Conservation (phyloP, 108 stramenopile genomes). For the Cyclotella cryptica region DNA sequence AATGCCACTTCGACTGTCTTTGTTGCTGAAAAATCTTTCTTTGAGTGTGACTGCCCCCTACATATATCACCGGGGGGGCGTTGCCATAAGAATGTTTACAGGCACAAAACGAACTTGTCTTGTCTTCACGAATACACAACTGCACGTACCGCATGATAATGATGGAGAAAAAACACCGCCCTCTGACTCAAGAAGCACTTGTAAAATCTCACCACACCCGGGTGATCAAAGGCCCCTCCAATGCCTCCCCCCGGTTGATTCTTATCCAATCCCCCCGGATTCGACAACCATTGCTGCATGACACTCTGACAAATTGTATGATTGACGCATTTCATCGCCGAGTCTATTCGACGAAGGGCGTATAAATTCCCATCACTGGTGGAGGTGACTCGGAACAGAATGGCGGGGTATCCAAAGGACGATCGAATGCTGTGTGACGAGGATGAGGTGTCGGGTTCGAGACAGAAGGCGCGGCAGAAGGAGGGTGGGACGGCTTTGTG, state of each 20-base stretch:
- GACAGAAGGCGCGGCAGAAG: conserved; percentile 52
- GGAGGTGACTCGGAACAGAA: conserved; percentile 69
- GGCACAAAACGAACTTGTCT: not conserved
- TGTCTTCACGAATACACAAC: too few relatives aligned
- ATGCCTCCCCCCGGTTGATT: conserved; percentile 7
- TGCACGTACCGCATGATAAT: conserved; percentile 64
- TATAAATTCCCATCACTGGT: conserved; percentile 82
- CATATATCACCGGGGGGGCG: not conserved
- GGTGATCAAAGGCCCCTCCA: conserved; percentile 59
- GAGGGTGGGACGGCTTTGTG: conserved; percentile 59
- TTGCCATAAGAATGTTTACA: not conserved
- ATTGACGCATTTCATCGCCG: conserved; percentile 68
- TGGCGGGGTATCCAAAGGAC: conserved; percentile 82
- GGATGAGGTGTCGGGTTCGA: conserved; percentile 50
- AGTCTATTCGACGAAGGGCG: conserved; percentile 89
- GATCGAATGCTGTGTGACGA: conserved; percentile 50
- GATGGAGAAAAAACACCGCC: conserved; percentile 92
- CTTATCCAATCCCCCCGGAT: conserved; percentile 16
- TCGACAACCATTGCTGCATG: conserved; percentile 65
- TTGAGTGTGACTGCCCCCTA: conserved; percentile 70
- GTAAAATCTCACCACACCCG: conserved; percentile 71
- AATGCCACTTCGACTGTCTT: conserved; percentile 13
- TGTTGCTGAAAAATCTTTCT: conserved; percentile 66
- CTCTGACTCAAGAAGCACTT: conserved; percentile 84
- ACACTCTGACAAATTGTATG: conserved; percentile 84